Evolutionary conservation across 1,284 basidiomycete species (phyloP), one percentile per base, ranked within the genome.

Genomic region (Pascua guehoae): DNA sequence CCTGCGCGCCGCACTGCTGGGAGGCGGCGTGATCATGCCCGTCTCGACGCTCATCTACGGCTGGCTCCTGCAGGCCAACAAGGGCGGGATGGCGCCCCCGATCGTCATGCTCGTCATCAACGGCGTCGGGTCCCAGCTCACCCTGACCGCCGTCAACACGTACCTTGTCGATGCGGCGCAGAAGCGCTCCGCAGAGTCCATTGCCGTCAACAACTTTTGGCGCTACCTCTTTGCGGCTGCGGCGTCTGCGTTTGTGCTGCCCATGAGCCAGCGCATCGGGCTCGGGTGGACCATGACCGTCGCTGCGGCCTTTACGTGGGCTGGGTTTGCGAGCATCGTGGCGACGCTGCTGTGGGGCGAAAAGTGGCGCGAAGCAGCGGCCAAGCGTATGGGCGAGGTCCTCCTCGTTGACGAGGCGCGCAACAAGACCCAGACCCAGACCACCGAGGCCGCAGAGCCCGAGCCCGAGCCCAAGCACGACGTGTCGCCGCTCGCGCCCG

Each of bases 131-230:
- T 58, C 71, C 39, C 74, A 74, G 73, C 49, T 83, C 47, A 75
- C 81, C 7, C 68, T 86, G 7, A 79, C 80, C 0, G 82, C 84
- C 0, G 66, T 79, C 0, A 80, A 82, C 44, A 80, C 85, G 9
- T 86, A 86, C 38, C 71, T 75, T 18, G 81, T 87, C 15, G 86
- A 87, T 61, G 70, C 82, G 12, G 66, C 84, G 67, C 83, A 83
- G 43, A 65, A 70, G 4, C 75, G 79, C 15, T 82, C 82, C 55
- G 83, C 84, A 0, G 84, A 86, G 62, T 79, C 80, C 4, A 69
- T 76, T 12, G 73, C 75, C 36, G 68, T 74, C 42, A 77, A 77
- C 63, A 78, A 78, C 51, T 75, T 63, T n/a, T 55, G 47, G 57
- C 65, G 71, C 0, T 72, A 73, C 51, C 53, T 81, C 15, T 64